phyloP scores from a whole-genome alignment of 768 basidiomycete species.

The Xerocomellus dryophilus region DNA sequence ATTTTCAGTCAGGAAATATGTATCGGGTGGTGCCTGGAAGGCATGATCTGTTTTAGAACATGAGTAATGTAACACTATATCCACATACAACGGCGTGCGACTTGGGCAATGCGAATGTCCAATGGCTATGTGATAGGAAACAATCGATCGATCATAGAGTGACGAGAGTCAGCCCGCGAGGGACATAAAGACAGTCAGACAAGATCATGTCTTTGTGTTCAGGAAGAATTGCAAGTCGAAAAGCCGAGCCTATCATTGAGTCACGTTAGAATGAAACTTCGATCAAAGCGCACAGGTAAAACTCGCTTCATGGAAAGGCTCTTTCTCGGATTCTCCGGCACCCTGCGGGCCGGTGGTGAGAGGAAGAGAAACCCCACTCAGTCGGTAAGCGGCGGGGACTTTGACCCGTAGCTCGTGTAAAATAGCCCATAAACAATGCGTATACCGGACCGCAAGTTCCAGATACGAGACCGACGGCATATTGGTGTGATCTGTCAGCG shows the following conservation, averaged over 20 bases:
- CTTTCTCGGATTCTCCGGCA: constrained; percentile 32
- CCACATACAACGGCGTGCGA: constrained; percentile 13
- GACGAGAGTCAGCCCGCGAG: not conserved
- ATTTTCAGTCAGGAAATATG: no score
- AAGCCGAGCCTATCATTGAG: constrained; percentile 37
- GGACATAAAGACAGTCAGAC: not conserved
- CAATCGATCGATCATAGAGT: not conserved
- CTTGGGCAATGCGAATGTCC: constrained; percentile 16
- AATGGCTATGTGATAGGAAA: constrained; percentile 7
- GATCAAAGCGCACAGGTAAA: not conserved
- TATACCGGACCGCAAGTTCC: constrained; percentile 66
- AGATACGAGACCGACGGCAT: constrained; percentile 55
- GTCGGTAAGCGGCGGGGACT: constrained; percentile 38
- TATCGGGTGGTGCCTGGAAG: no score
- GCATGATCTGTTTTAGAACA: constrained; percentile 14
- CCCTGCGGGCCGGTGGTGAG: constrained; percentile 28
- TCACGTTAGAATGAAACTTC: not conserved
- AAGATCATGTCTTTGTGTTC: constrained; percentile 42
- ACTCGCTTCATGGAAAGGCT: constrained; percentile 37
- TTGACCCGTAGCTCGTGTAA: constrained; percentile 50
- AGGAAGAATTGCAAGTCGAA: constrained; percentile 58
- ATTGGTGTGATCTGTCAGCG: constrained; percentile 46
- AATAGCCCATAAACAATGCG: constrained; percentile 55
- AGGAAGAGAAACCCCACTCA: constrained; percentile 47
- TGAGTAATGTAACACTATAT: constrained; percentile 29